Base-by-base conservation (phyloP, 129 eudicot genomes). In the Calendula officinalis region DNA sequence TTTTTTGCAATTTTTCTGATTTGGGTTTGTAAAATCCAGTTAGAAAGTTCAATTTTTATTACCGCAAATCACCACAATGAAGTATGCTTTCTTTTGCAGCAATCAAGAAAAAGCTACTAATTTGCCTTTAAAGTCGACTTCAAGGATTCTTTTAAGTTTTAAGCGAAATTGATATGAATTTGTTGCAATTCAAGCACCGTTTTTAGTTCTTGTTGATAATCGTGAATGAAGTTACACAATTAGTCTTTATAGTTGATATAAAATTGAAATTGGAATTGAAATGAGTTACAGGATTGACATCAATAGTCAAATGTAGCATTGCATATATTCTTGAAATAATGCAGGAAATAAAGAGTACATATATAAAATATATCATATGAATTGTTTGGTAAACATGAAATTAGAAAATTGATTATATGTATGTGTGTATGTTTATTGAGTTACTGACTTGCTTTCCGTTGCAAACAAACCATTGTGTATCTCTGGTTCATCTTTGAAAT, bases 21-120 rank as follows among this genome's bases (percentile, higher is more conserved):
- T 50, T 66, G 34, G 60, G 61, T 51, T 66, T 66, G 40, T 65
- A 41, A 5, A 27, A 61, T 61, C 22, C 36, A 41, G 66, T 11
- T 49, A 10, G 8, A 37, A 38, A 49, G 32, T 34, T 64, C 15
- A 48, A 47, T 47, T 62, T 62, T 16, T 45, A 33, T 14, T 15
- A 37, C 13, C 12, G 66, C 52, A 60, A 60, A 9, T 60, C 37
- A 42, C 33, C 34, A 6, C 35, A 44, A 62, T 63, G 44, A 63
- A 63, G 56, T 41, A 64, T 50, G 60, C 71, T 66, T 66, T 66
- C 5, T 50, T 7, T 65, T 5, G 10, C 32, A 49, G 39, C 37
- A 65, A 37, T 16, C 34, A 37, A 30, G 48, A 37, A 35, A 13
- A 6, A 5, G 60, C 8, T 39, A 17, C 58, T 39, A 5, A 2